phyloP scores from a whole-genome alignment of 1,284 basidiomycete genomes.

The Rhodofomes roseus region DNA sequence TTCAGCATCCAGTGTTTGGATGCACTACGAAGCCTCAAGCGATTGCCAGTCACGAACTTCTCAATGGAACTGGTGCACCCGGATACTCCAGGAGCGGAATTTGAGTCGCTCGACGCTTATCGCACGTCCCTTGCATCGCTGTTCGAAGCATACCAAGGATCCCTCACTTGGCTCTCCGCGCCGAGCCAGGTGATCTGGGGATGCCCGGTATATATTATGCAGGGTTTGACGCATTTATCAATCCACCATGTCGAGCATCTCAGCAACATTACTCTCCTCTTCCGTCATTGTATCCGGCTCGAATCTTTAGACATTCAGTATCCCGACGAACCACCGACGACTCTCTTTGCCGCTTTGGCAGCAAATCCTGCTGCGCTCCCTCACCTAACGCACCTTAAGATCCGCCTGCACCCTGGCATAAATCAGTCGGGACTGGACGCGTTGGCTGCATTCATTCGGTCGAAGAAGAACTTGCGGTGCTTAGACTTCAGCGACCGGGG shows the following conservation, averaged over 20 bases:
- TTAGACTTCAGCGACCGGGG: neutral
- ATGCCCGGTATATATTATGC: neutral
- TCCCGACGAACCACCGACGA: neutral
- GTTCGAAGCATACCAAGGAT: neutral
- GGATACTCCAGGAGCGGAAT: neutral
- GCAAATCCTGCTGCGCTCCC: neutral
- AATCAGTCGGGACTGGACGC: neutral
- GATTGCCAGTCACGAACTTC: neutral
- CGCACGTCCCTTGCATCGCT: neutral
- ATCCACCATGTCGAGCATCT: neutral
- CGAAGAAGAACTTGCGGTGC: neutral
- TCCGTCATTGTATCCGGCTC: neutral
- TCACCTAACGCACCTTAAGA: neutral
- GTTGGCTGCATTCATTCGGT: neutral
- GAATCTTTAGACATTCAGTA: neutral
- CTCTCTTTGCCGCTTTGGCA: neutral
- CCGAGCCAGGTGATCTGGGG: neutral
- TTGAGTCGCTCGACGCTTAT: neutral
- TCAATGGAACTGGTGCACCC: neutral
- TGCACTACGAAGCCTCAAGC: neutral
- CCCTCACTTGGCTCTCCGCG: neutral
- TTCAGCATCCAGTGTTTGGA: neutral
- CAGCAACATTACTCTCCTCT: neutral
- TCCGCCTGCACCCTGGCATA: neutral
- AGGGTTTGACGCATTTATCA: neutral